Evolutionary conservation across 495 filamentous ascomycete species (phyloP).

Genomic region (Hypoxylon subgilvum): DNA sequence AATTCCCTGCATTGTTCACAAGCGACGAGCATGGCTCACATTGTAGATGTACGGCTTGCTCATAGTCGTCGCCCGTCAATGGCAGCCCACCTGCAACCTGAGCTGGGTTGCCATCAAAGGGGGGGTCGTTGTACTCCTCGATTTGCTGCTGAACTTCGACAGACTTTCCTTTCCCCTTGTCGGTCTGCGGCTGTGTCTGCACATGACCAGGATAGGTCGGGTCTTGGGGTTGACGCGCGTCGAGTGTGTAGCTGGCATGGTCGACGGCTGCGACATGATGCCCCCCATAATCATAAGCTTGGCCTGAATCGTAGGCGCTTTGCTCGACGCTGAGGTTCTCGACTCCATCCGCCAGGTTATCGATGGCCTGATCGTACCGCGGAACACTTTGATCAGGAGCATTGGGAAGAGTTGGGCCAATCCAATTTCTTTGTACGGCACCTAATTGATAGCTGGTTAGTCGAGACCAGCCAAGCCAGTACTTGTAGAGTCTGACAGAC

Average conservation of each 20-base stretch:
- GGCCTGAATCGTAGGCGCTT: slow-evolving; percentile 23
- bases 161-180: slow-evolving; percentile 37
- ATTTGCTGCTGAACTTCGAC: slow-evolving; percentile 8
- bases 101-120: slow-evolving; percentile 1
- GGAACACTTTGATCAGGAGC: slow-evolving; percentile 33
- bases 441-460: slow-evolving; percentile 30
- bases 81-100: background rate
- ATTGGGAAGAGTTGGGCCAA: slow-evolving; percentile 24
- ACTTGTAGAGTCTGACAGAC: slow-evolving; percentile 15
- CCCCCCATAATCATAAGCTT: slow-evolving; percentile 18
- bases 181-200: slow-evolving; percentile 22
- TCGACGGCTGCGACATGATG: slow-evolving; percentile 19
- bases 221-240: slow-evolving; percentile 24
- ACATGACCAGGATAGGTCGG: slow-evolving; percentile 23
- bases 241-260: slow-evolving; percentile 35
- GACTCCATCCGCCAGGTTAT: slow-evolving; percentile 28
- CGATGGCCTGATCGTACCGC: slow-evolving; percentile 34
- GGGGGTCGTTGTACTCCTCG: slow-evolving; percentile 17
- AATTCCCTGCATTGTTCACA: background rate
- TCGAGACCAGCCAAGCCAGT: slow-evolving; percentile 21
- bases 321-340: slow-evolving; percentile 25
- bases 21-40: slow-evolving; percentile 10
- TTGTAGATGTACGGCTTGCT: slow-evolving; percentile 18
- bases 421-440: slow-evolving; percentile 34
- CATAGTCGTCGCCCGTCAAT: slow-evolving; percentile 8